phyloP scores from a whole-genome alignment of 2,329 filamentous ascomycete species.

The Calonectria montana region DNA sequence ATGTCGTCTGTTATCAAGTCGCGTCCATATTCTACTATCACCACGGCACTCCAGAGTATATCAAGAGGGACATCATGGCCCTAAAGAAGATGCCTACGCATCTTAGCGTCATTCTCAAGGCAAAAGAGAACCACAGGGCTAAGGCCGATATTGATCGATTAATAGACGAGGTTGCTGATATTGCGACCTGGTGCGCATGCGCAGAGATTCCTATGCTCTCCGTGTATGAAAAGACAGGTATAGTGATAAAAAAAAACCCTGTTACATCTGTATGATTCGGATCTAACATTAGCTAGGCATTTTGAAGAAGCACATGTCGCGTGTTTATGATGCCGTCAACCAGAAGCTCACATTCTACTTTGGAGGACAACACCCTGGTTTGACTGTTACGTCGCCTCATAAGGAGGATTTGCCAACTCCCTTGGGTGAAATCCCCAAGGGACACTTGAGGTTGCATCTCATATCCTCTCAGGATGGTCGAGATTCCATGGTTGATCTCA shows the following conservation, averaged over 20 bases:
- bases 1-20: slow-evolving; percentile 80
- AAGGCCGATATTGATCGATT: slow-evolving; percentile 83
- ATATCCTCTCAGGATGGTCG: slow-evolving; percentile 90
- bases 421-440: slow-evolving; percentile 45
- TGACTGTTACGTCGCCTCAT: slow-evolving; percentile 67
- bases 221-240: slow-evolving; percentile 92
- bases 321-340: slow-evolving; percentile 82
- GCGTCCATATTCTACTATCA: slow-evolving; percentile 92
- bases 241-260: slow-evolving; percentile 34
- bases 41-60: slow-evolving; percentile 93
- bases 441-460: slow-evolving; percentile 74
- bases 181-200: slow-evolving; percentile 92
- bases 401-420: slow-evolving; percentile 50
- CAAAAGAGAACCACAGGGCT: slow-evolving; percentile 76
- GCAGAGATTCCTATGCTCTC: slow-evolving; percentile 89
- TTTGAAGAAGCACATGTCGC: slow-evolving; percentile 89
- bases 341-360: slow-evolving; percentile 90
- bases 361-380: slow-evolving; percentile 76
- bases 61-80: slow-evolving; percentile 84
- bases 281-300: slow-evolving; percentile 67
- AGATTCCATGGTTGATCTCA: slow-evolving; percentile 94
- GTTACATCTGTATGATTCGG: not conserved
- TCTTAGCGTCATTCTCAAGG: slow-evolving; percentile 84
- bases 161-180: slow-evolving; percentile 90
- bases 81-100: slow-evolving; percentile 84